Evolutionary conservation across 306 rosid species (phyloP).

Genomic region (Prinsepia uniflora): DNA sequence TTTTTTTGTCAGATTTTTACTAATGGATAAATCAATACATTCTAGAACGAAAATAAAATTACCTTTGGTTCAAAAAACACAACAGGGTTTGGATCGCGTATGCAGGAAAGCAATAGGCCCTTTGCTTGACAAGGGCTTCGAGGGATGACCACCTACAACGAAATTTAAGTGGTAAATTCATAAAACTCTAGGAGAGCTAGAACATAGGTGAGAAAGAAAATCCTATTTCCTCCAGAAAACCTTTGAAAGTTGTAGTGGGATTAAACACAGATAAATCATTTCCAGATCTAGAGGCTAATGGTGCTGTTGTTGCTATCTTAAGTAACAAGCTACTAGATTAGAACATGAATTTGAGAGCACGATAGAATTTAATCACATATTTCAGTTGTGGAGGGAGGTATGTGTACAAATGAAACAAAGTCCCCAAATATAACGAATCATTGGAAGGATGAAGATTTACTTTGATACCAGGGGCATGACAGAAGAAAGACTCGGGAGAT

Average conservation of each 20-base stretch:
- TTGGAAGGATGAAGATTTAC: conserved; percentile 39
- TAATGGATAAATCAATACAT: conserved; percentile 16
- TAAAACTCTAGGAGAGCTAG: background rate
- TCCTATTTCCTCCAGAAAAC: background rate
- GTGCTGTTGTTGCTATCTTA: background rate
- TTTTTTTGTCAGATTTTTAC: too few species aligned
- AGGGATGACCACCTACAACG: conserved; percentile 83
- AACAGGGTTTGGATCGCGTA: conserved; percentile 89
- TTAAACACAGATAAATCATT: background rate
- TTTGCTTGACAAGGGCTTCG: conserved; percentile 91
- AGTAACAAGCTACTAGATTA: background rate
- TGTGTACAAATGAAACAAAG: too few species aligned
- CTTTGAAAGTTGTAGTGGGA: background rate
- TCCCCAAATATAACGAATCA: conserved; percentile 9
- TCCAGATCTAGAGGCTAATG: background rate
- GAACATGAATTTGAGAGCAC: conserved; percentile 12
- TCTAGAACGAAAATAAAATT: conserved; percentile 10
- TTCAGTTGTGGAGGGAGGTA: too few species aligned
- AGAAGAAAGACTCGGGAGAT: conserved; percentile 97
- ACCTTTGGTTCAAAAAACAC: conserved; percentile 98
- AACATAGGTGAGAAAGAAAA: background rate
- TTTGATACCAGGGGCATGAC: conserved; percentile 95
- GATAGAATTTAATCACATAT: background rate
- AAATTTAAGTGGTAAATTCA: conserved; percentile 1
- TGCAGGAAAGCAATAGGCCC: conserved; percentile 79